Percentiles rank a stretch among this genome's conserved stretches.
Conservation (phyloP, 805 yeast species). For the Kluyveromyces nonfermentans region DNA sequence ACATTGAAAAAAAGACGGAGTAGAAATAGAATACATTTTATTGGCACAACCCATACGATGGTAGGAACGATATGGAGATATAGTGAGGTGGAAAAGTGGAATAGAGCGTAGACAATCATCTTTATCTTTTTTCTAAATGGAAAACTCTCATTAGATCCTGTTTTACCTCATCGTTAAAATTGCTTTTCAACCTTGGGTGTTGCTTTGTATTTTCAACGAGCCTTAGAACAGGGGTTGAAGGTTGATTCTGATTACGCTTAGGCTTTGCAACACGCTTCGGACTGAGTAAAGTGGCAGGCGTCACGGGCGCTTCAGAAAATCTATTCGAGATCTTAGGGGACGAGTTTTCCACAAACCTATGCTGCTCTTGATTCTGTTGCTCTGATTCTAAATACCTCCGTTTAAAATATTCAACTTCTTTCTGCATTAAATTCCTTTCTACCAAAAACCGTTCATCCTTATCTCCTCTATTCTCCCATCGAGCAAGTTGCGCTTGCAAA, state of each 20-base stretch:
- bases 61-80: neutral
- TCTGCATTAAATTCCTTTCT: constrained; percentile 17
- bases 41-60: neutral
- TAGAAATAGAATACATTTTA: neutral
- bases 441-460: constrained; percentile 18
- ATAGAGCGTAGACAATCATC: neutral
- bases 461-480: constrained; percentile 12
- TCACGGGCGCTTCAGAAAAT: neutral
- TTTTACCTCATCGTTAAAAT: constrained; percentile 21
- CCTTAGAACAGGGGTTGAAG: constrained; percentile 6
- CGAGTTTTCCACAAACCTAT: neutral
- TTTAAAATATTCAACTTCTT: constrained; percentile 20
- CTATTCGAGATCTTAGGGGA: neutral
- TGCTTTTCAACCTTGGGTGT: constrained; percentile 26
- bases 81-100: neutral
- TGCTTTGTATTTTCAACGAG: constrained; percentile 23
- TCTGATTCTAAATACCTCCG: constrained; percentile 8
- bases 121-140: constrained; percentile 15
- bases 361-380: constrained; percentile 2
- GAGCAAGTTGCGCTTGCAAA: constrained; percentile 23
- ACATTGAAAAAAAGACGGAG: neutral
- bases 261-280: neutral
- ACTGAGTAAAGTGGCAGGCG: neutral
- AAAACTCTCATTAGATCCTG: constrained; percentile 25
- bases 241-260: neutral